Percentiles rank a stretch among this genome's conserved stretches.
phyloP scores from a whole-genome alignment of 2,329 filamentous ascomycete genomes.

The Pseudopithomyces chartarum region DNA sequence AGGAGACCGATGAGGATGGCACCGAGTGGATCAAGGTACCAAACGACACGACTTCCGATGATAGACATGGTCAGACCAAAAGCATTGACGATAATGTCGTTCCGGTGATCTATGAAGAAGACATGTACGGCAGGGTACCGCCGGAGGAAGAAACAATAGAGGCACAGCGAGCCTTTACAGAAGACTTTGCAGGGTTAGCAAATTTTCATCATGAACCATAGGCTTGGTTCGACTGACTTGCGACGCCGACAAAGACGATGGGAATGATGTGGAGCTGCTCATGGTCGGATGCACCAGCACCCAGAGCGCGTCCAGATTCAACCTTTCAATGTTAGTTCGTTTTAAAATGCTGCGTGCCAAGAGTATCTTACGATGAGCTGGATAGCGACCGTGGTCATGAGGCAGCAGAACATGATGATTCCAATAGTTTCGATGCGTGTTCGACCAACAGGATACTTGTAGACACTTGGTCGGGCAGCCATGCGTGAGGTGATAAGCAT shows the following conservation, averaged over 20 bases:
- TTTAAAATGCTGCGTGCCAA: conserved; percentile 3
- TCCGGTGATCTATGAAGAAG: conserved; percentile 64
- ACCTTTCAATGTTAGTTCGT: conserved; percentile 42
- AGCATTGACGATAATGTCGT: conserved; percentile 61
- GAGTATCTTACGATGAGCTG: conserved; percentile 59
- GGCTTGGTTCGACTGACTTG: conserved; percentile 49
- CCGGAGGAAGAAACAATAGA: conserved; percentile 60
- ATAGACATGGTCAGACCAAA: conserved; percentile 63
- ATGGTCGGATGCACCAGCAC: conserved; percentile 48
- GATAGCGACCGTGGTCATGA: conserved; percentile 70
- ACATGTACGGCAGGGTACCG: conserved; percentile 61
- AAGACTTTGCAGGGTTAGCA: conserved; percentile 47
- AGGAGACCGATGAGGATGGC: conserved; percentile 65
- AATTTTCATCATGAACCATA: background rate
- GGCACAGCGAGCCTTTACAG: conserved; percentile 58
- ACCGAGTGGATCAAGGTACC: conserved; percentile 66
- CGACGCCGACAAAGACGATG: conserved; percentile 59
- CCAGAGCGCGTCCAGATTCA: conserved; percentile 61
- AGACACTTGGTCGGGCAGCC: conserved; percentile 63
- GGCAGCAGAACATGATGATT: conserved; percentile 68
- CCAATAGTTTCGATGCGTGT: conserved; percentile 68
- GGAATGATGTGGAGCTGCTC: conserved; percentile 59
- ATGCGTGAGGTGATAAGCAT: conserved; percentile 66
- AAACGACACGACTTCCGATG: conserved; percentile 57
- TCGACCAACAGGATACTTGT: conserved; percentile 67